Percentiles rank a stretch among this genome's conserved stretches.
phyloP scores from a whole-genome alignment of 345 rosid species.

The Murraya koenigii region DNA sequence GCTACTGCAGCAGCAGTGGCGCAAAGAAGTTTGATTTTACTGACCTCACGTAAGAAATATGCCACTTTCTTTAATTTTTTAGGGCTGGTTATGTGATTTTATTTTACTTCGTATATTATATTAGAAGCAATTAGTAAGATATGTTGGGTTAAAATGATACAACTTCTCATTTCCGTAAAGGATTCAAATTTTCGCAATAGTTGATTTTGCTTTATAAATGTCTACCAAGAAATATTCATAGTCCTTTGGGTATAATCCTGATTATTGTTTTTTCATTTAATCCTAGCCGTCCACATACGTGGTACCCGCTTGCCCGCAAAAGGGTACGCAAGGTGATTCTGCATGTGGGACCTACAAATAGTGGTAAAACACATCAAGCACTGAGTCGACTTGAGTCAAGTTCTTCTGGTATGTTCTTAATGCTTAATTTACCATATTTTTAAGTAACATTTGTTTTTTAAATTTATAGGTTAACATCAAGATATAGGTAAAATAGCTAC shows the following conservation, averaged over 20 bases:
- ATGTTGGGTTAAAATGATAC: too few relatives aligned
- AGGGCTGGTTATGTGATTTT: neutral
- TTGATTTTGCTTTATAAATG: neutral
- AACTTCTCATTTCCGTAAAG: neutral
- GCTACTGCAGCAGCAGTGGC: constrained; percentile 32
- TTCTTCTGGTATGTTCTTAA: constrained; percentile 57
- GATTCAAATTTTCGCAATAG: neutral
- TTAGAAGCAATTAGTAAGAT: neutral
- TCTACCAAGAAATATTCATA: neutral
- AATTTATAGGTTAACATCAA: neutral
- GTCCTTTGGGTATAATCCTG: constrained; percentile 2
- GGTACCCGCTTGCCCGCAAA: constrained; percentile 84
- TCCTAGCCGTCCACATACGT: constrained; percentile 73
- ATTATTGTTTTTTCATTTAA: constrained; percentile 4
- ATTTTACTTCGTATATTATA: neutral
- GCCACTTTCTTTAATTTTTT: neutral
- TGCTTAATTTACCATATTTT: constrained; percentile 6
- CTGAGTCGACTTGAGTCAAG: constrained; percentile 70
- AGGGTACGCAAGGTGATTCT: constrained; percentile 75
- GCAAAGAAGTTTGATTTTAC: constrained; percentile 54
- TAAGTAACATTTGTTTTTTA: neutral
- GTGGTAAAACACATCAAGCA: constrained; percentile 88
- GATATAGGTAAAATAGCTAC: neutral
- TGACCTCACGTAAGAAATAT: constrained; percentile 69
- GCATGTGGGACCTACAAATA: constrained; percentile 94